phyloP scores from a whole-genome alignment of 1,139 yeast genomes.

The Kodamaea plutei region DNA sequence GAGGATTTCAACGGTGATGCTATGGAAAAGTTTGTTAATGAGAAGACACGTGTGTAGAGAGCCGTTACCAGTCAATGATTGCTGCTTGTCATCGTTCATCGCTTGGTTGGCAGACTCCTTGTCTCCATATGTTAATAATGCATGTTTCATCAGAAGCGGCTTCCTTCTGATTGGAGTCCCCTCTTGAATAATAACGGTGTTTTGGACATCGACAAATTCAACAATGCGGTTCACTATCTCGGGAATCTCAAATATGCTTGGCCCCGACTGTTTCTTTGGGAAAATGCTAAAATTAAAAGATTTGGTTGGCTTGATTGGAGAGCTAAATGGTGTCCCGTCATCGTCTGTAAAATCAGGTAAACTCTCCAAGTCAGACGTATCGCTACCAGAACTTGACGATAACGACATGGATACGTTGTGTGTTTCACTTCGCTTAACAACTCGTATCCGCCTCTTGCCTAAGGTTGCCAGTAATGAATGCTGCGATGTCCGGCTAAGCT shows the following conservation, averaged over 20 bases:
- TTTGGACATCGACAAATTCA: constrained; percentile 50
- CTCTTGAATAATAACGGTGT: constrained; percentile 54
- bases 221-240: constrained; percentile 68
- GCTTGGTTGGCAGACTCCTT: constrained; percentile 45
- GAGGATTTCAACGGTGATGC: constrained; percentile 51
- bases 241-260: constrained; percentile 65
- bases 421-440: constrained; percentile 3
- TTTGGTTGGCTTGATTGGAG: constrained; percentile 19
- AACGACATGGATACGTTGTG: too few relatives aligned
- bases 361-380: constrained; percentile 31
- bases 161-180: constrained; percentile 55
- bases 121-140: constrained; percentile 46
- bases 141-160: constrained; percentile 64
- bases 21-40: constrained; percentile 66
- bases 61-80: constrained; percentile 9
- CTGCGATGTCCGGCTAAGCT: constrained; percentile 2
- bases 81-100: constrained; percentile 35
- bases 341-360: constrained; percentile 36
- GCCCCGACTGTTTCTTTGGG: constrained; percentile 12
- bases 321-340: constrained; percentile 26
- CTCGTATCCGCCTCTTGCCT: constrained; percentile 4
- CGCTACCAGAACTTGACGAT: constrained; percentile 2
- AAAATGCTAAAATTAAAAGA: not conserved
- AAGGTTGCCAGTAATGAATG: constrained; percentile 4
- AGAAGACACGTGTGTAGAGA: constrained; percentile 54